Evolutionary conservation across 257 asterid genomes (phyloP), one percentile per base, ranked within the genome.

Genomic region (Mentha longifolia): DNA sequence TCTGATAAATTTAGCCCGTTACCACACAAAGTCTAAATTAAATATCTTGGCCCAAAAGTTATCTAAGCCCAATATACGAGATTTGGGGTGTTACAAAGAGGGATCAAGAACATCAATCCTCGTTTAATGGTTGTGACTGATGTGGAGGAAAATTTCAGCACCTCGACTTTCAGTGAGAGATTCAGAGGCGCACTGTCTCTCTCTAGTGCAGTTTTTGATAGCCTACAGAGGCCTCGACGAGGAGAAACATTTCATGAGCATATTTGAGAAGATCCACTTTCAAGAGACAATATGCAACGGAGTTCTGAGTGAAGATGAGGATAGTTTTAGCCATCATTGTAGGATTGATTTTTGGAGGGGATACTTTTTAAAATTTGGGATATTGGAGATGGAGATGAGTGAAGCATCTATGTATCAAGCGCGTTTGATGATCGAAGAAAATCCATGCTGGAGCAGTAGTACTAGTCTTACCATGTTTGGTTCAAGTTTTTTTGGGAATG

Each of bases 151-250:
- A 52, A 57, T 61, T 68, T 9, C 47, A 42, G 47, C 4, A 8
- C 47, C 10, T 42, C 47, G 14, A 42, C 47, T 11, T 42, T 9
- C 10, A 42, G 47, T 42, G 47, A 42, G 47, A 9, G 15, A 10
- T 42, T 42, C 14, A 42, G 77, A 61, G 50, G 31, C 71, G 3
- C 51, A 1, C 68, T 83, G 8, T 25, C 49, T 14, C 16, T 42
- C 11, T 16, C 22, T 7, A 35, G 77, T 46, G 79, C 83, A 0
- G 2, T 74, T 4, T 65, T 74, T 14, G 88, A 85, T 54, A 41
- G 66, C 65, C 70, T 80, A 4, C 76, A 75, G 9, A 65, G 30
- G 79, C 33, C 46, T 77, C 54, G 67, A 31, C 5, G 41, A 7
- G 9, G 73, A 57, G 20, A 56, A 33, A 17, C 50, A 43, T 15